A percentile compares a stretch with the other conserved stretches of the same genome.
Conservation (phyloP, 75 land plant species). For the Pinus albicaulis region DNA sequence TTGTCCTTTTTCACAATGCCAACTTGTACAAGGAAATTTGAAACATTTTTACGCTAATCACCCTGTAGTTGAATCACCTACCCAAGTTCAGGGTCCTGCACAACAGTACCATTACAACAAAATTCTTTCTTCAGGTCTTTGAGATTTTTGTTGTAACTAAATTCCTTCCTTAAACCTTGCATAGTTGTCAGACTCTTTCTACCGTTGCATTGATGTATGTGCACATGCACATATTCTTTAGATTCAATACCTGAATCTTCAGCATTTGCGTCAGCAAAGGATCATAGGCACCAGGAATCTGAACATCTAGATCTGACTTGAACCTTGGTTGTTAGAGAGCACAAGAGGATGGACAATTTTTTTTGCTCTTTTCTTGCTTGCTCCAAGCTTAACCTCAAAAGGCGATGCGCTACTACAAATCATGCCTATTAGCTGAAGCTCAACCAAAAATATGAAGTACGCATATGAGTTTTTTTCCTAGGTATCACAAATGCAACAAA, state of each 20-base stretch:
- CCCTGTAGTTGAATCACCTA: constrained; percentile 87
- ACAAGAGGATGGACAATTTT: too few relatives aligned
- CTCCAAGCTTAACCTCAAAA: too few relatives aligned
- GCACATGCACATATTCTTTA: constrained; percentile 61
- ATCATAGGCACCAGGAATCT: constrained; percentile 65
- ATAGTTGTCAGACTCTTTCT: constrained; percentile 67
- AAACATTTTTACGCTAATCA: constrained; percentile 83
- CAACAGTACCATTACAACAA: constrained; percentile 67
- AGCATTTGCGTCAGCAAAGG: constrained; percentile 70
- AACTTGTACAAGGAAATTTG: constrained; percentile 76
- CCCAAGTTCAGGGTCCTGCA: constrained; percentile 63
- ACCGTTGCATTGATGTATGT: constrained; percentile 65
- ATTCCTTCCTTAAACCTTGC: constrained; percentile 59
- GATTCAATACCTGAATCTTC: constrained; percentile 46
- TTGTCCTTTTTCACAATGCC: constrained; percentile 55
- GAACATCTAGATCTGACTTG: constrained; percentile 73
- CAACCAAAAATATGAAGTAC: too few relatives aligned
- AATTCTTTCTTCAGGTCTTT: constrained; percentile 67
- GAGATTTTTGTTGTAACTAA: constrained; percentile 54
- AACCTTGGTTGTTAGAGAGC: constrained; percentile 23
- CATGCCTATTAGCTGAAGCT: too few relatives aligned
- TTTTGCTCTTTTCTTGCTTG: too few relatives aligned
- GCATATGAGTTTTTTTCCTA: too few relatives aligned
- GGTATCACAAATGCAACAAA: too few relatives aligned
- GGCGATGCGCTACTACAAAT: too few relatives aligned